A percentile compares a stretch with the other conserved stretches of the same genome.
Conservation (phyloP, 208 protist genomes). For the Lotmaria passim region DNA sequence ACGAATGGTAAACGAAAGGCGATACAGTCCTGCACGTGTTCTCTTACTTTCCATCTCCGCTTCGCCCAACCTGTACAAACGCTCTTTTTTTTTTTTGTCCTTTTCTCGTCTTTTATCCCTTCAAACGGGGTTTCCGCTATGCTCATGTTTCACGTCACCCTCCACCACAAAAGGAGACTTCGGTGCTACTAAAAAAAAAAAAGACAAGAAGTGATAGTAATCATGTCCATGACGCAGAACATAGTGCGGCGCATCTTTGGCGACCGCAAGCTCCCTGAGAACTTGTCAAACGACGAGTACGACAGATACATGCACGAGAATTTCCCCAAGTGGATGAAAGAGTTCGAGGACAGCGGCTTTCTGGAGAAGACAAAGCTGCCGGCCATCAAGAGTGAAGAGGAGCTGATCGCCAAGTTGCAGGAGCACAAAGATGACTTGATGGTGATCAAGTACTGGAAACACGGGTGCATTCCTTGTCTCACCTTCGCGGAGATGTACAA, state of each 20-base stretch:
- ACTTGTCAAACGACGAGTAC: conserved; percentile 77
- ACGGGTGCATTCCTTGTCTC: conserved; percentile 91
- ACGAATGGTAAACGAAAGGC: too few relatives aligned
- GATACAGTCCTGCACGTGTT: too few relatives aligned
- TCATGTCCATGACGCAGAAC: conserved; percentile 77
- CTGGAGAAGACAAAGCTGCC: conserved; percentile 88
- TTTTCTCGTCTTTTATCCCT: too few relatives aligned
- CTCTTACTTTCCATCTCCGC: too few relatives aligned
- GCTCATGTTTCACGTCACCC: too few relatives aligned
- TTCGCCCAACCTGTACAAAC: too few relatives aligned
- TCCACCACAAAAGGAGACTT: too few relatives aligned
- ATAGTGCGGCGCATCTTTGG: conserved; percentile 91
- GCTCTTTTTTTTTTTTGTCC: too few relatives aligned
- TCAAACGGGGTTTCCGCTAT: too few relatives aligned
- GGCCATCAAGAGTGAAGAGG: conserved; percentile 83
- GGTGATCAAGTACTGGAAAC: conserved; percentile 94
- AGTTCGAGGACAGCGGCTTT: conserved; percentile 91
- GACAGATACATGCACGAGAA: conserved; percentile 87
- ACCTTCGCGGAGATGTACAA: conserved; percentile 94
- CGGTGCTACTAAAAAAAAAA: too few relatives aligned
- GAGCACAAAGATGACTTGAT: conserved; percentile 90
- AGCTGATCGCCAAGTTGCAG: conserved; percentile 84
- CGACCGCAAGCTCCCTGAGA: conserved; percentile 75
- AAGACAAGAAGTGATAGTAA: neutral
- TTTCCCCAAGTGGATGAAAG: conserved; percentile 86